phyloP scores from a whole-genome alignment of 2,329 filamentous ascomycete species.

The Stemphylium beticola region DNA sequence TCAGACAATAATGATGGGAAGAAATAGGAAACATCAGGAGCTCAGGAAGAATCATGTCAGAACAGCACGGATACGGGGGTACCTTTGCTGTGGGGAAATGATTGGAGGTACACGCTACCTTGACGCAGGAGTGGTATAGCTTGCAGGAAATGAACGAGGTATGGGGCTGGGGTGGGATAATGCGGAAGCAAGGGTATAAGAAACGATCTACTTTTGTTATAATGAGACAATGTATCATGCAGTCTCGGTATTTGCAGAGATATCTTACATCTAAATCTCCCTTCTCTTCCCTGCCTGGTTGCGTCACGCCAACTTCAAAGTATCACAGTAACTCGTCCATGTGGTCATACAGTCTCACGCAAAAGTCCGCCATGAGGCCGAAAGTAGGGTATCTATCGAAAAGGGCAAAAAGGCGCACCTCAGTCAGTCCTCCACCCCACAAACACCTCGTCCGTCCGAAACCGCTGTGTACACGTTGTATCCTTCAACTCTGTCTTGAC shows the following conservation, averaged over 20 bases:
- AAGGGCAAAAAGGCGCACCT: slow-evolving; percentile 1
- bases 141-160: too few relatives aligned
- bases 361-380: neutral
- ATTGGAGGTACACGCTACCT: too few relatives aligned
- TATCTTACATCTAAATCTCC: neutral
- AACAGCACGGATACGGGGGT: too few relatives aligned
- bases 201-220: too few relatives aligned
- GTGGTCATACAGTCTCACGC: neutral
- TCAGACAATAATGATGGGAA: too few relatives aligned
- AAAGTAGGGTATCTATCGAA: slow-evolving; percentile 17
- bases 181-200: too few relatives aligned
- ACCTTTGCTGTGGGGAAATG: too few relatives aligned
- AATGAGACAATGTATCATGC: too few relatives aligned
- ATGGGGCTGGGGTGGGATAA: too few relatives aligned
- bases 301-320: neutral
- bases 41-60: too few relatives aligned
- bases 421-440: slow-evolving; percentile 56
- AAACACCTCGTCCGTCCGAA: slow-evolving; percentile 58
- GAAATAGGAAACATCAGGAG: too few relatives aligned
- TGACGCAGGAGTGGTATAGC: too few relatives aligned
- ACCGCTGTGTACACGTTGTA: slow-evolving; percentile 69
- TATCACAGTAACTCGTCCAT: neutral
- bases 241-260: neutral
- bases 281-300: neutral
- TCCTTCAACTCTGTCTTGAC: slow-evolving; percentile 78